Evolutionary conservation across 805 yeast genomes (phyloP), one percentile per base, ranked within the genome.

Genomic region (Candida ortonii): DNA sequence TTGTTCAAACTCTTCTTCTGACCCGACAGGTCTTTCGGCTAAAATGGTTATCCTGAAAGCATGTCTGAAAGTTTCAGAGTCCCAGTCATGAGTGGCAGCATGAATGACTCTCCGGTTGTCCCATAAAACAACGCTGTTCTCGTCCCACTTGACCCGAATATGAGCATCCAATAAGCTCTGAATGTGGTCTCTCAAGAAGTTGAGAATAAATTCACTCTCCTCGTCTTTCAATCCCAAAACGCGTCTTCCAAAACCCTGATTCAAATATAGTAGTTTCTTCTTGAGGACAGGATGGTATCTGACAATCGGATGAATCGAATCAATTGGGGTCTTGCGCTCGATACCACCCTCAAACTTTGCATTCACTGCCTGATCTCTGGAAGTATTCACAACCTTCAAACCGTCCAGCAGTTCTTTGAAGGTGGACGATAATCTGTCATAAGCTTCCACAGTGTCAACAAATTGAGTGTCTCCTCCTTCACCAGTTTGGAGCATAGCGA

Each of bases 381-480:
- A 78, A 11, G 85, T 70, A 59, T 83, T 88, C 25, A 75, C 64
- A 2, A 76, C 85, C 49, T 75, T 73, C 49, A 81, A 68, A 0
- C 81, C 80, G 12, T 64, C 61, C 30, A 82, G 57, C 42, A 77
- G 63, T 47, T 72, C 61, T 53, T 76, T 69, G 63, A 80, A 75
- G 18, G 63, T 70, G 12, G 82, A 80, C 1, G 86, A 80, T 34
- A 82, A 65, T 45, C 87, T 62, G 39, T 76, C 69, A 57, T 77
- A 81, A 14, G 84, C 85, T 52, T 79, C 85, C 17, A 65, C 67
- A 20, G 77, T 65, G 51, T 79, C 83, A 11, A 83, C 74, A 49
- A 79, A 81, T 24, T 79, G 59, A 16, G 89, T 82, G 55, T 81
- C 89, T 36, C 89, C 89, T 33, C 87, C 87, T 22, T 76, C 20